Conservation (phyloP, 768 basidiomycete species). For the Auriculariales sp. region DNA sequence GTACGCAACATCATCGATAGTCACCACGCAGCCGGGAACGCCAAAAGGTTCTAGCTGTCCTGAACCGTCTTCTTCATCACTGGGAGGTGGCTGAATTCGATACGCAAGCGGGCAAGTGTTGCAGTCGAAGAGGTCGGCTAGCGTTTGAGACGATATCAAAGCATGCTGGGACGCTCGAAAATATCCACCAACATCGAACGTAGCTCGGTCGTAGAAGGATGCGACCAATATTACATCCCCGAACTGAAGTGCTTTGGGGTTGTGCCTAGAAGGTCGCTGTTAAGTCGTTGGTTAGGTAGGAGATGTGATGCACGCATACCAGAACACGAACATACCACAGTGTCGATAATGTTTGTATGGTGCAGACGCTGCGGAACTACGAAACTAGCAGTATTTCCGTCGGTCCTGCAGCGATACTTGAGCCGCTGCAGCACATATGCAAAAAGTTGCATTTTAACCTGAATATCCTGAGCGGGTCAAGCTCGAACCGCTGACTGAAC, state of each 20-base stretch:
- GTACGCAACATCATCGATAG: conserved; percentile 45
- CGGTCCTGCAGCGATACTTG: neutral
- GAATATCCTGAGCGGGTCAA: conserved; percentile 41
- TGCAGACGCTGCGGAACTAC: conserved; percentile 49
- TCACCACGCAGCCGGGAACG: conserved; percentile 32
- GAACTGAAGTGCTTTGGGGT: conserved; percentile 4
- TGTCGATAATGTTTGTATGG: conserved; percentile 34
- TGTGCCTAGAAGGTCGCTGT: neutral
- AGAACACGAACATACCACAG: conserved; percentile 5
- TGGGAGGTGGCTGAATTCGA: conserved; percentile 41
- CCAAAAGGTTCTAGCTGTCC: conserved; percentile 19
- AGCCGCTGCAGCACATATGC: conserved; percentile 2
- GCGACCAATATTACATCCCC: conserved; percentile 39
- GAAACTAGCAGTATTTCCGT: conserved; percentile 38
- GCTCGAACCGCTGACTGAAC: conserved; percentile 38
- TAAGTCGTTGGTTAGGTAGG: neutral
- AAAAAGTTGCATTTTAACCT: conserved; percentile 23
- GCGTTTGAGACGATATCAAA: conserved; percentile 54
- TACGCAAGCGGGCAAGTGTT: conserved; percentile 54
- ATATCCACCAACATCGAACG: conserved; percentile 46
- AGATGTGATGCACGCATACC: neutral
- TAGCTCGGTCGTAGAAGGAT: conserved; percentile 43
- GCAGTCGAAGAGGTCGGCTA: conserved; percentile 41
- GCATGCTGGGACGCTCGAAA: conserved; percentile 54
- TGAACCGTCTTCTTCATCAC: conserved; percentile 15